Base-by-base conservation (phyloP, 2,329 filamentous ascomycete species). In the Immersiporthe knoxdaviesiana region DNA sequence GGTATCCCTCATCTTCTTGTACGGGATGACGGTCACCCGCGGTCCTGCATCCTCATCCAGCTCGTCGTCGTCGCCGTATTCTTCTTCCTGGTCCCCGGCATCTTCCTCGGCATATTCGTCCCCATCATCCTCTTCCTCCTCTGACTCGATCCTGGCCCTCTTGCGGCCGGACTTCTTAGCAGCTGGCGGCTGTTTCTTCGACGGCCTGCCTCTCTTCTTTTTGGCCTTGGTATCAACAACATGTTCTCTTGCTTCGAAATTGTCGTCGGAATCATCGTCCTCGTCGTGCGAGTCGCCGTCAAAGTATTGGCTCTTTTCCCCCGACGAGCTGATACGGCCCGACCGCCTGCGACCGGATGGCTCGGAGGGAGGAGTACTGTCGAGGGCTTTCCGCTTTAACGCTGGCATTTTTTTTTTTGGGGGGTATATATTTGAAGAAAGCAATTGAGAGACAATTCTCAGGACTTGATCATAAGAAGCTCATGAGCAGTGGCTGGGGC, bases 241-340 rank as follows among this genome's bases (percentile, higher is more conserved):
- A 32, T 65, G 54, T 14, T 30, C n/a, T 39, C 21, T 5, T 21
- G 16, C 35, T 0, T 32, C 11, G 32, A 54, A 54, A 37, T 69
- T 70, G 44, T 63, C 44, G 39, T 50, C 69, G 66, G 65, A 32
- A 11, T 73, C 58, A 8, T 72, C 70, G 5, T 75, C 73, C 0
- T 77, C 75, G 2, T 77, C 75, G 2, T 76, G 74, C 3, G 77
- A 75, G 14, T 77, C 74, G 64, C 70, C 75, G 68, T 86, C 84
- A 74, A 87, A 87, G 74, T 87, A 88, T 24, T 77, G 78, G 77
- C 85, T 87, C 78, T 81, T 87, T 72, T 81, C 78, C 27, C 72
- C 75, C 1, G 80, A 78, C 35, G 80, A 81, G 74, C 78, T 81
- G 50, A 84, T 74, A 59, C 85, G 85, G 30, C 78, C 74, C 7